Evolutionary conservation across 805 yeast species (phyloP), one percentile per base, ranked within the genome.

Genomic region (Saturnispora hagleri): DNA sequence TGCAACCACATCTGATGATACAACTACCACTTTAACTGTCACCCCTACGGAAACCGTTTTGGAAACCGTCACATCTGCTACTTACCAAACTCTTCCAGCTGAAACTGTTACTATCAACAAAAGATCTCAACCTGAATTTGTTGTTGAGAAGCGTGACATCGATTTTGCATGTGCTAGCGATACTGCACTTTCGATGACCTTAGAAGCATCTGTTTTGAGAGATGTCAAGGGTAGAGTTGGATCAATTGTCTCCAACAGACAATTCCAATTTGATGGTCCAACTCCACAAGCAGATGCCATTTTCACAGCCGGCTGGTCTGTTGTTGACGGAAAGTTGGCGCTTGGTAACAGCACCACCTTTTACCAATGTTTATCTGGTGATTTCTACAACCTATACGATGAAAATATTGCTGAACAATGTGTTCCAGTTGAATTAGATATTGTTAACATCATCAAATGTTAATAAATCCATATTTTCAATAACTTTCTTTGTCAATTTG

Each of bases 211-310:
- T 58, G 62, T 79, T 47, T 72, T 85, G 61, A 75, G 71, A 12
- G 91, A 84, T 62, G 64, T 75, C 35, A 58, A 71, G 55, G 85
- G 85, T 46, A 80, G 91, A 76, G 69, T 84, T 58, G 90, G 90
- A 60, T 78, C 89, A 48, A 82, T 84, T 69, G 91, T 84, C 60
- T 82, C 89, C 50, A 84, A 84, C 81, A 76, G 85, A 73, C 91
- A 84, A 73, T 81, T 82, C 77, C 88, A 82, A 71, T 82, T 81
- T 64, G 87, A 83, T 65, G 87, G 87, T 65, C 86, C 86, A 53
- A 84, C 86, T 71, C 89, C 90, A 63, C 91, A 84, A 74, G 87
- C 85, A 34, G 86, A 86, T 69, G 75, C 86, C 53, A 76, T 81
- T 60, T 78, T 75, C 62, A 83, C 86, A 57, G 78, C 76, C 46